phyloP scores from a whole-genome alignment of 176 grass and related monocot genomes.

The Bolboschoenus planiculmis region DNA sequence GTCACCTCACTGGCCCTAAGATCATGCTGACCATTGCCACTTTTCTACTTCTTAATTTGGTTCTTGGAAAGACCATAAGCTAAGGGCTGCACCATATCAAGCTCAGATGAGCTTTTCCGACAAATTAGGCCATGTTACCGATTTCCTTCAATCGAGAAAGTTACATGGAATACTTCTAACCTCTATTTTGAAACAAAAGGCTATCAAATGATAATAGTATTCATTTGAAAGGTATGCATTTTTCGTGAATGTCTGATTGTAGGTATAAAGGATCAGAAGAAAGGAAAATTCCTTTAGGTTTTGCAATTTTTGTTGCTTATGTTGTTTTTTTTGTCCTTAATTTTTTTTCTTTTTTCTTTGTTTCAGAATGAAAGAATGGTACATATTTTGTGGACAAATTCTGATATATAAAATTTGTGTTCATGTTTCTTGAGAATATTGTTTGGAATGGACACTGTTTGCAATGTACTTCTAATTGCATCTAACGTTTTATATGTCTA shows the following conservation, averaged over 20 bases:
- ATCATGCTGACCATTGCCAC: conserved; percentile 48
- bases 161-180: not conserved
- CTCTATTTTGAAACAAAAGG: not conserved
- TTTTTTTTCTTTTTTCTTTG: not conserved
- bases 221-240: not conserved
- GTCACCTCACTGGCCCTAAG: conserved; percentile 46
- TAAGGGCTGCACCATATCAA: conserved; percentile 11
- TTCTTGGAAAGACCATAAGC: conserved; percentile 51
- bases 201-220: not conserved
- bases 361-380: not conserved
- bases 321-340: not conserved
- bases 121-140: not conserved
- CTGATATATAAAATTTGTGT: not conserved
- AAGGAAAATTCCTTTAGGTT: not conserved
- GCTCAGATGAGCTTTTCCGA: not conserved
- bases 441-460: not conserved
- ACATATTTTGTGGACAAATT: not conserved
- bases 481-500: not conserved
- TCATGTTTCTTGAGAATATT: not conserved
- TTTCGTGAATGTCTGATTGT: not conserved
- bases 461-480: not conserved
- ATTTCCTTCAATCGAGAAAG: not conserved
- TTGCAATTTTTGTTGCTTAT: not conserved
- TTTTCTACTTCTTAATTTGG: conserved; percentile 50
- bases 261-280: conserved; percentile 6